These are phyloP conservation scores for Tylopilus sp. DNA, from an alignment of 1,284 basidiomycete species.

Conservation along the genomic window DNA sequence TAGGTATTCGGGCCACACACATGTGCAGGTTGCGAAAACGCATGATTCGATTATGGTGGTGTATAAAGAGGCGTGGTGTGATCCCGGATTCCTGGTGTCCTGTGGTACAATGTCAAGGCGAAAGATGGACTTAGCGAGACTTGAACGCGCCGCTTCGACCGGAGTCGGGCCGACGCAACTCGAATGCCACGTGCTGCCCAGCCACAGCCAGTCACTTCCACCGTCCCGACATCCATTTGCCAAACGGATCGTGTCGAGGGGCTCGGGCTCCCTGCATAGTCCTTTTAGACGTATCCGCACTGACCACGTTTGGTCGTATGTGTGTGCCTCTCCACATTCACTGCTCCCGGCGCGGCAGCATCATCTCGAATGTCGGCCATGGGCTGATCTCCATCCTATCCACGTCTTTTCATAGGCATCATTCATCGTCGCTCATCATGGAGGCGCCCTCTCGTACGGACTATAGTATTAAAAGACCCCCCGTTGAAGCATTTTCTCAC, in stretches of 20 bases:
- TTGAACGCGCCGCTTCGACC: constrained; percentile 56
- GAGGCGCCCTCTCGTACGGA: constrained; percentile 47
- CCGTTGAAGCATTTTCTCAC: constrained; percentile 65
- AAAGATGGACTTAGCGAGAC: constrained; percentile 63
- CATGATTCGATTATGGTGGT: constrained; percentile 71
- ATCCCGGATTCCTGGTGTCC: constrained; percentile 13
- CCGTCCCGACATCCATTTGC: too few species aligned
- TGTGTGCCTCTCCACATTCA: too few species aligned
- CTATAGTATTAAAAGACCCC: constrained; percentile 63
- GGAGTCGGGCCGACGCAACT: constrained; percentile 46
- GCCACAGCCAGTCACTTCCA: constrained; percentile 49
- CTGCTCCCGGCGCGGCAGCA: too few species aligned
- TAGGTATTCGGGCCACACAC: constrained; percentile 13
- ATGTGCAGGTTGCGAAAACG: constrained; percentile 72
- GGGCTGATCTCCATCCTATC: constrained; percentile 36
- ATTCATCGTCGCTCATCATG: constrained; percentile 30
- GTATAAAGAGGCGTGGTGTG: constrained; percentile 71
- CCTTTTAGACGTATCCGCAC: too few species aligned
- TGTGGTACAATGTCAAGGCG: constrained; percentile 66
- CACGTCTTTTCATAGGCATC: constrained; percentile 11
- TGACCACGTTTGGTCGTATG: too few species aligned
- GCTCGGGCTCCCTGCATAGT: too few species aligned
- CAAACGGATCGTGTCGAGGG: too few species aligned
- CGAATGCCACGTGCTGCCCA: constrained; percentile 74
- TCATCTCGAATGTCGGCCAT: constrained; percentile 20